Conservation (phyloP, 495 filamentous ascomycete species). For the Parachaetomium inaequale region DNA sequence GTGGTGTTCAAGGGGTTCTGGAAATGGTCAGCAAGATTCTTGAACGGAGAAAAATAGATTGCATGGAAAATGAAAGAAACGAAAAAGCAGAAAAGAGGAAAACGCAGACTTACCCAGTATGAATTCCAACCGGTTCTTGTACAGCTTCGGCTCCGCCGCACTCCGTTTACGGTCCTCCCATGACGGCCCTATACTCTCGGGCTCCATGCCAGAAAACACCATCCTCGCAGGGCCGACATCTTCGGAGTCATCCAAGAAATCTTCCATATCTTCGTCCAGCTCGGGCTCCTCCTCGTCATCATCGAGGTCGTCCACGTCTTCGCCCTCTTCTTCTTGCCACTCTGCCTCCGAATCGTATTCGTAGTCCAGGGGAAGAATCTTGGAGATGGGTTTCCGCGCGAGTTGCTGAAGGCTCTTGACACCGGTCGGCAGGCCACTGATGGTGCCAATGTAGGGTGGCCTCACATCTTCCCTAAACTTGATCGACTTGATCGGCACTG, state of each 20-base stretch:
- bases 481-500: slow-evolving; percentile 70
- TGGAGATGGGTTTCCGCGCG: slow-evolving; percentile 66
- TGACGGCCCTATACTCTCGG: slow-evolving; percentile 70
- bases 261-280: slow-evolving; percentile 64
- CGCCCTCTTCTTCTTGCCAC: slow-evolving; percentile 64
- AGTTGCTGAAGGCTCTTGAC: slow-evolving; percentile 48
- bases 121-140: slow-evolving; percentile 65
- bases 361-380: slow-evolving; percentile 73
- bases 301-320: slow-evolving; percentile 58
- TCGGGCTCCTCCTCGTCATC: slow-evolving; percentile 70
- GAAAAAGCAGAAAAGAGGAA: neutral
- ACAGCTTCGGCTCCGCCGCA: slow-evolving; percentile 41
- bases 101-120: slow-evolving; percentile 61
- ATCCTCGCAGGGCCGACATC: slow-evolving; percentile 45
- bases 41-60: neutral
- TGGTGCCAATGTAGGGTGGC: slow-evolving; percentile 86
- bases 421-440: slow-evolving; percentile 54
- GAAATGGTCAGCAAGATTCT: neutral
- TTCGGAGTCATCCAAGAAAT: slow-evolving; percentile 72
- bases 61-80: slow-evolving; percentile 5
- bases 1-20: slow-evolving; percentile 41
- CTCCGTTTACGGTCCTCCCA: slow-evolving; percentile 62
- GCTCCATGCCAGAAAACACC: slow-evolving; percentile 60
- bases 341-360: slow-evolving; percentile 97
- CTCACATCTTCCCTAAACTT: slow-evolving; percentile 83